Base-by-base conservation (phyloP, 164 flowering plant species). In the Tetrastigma voinierianum region DNA sequence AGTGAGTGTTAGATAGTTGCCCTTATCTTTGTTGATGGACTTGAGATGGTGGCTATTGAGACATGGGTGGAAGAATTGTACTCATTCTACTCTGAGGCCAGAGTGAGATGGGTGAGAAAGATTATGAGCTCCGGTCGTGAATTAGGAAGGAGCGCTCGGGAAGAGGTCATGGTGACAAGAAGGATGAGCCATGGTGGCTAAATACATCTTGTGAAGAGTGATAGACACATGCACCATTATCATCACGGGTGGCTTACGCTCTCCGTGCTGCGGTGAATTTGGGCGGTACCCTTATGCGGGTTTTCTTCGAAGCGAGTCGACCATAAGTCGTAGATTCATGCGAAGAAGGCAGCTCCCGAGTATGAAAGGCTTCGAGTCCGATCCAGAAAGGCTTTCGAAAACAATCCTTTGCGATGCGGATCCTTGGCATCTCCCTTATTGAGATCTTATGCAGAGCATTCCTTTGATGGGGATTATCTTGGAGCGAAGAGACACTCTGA, bases 1-100 rank as follows among this genome's bases (percentile, higher is more conserved):
- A 80, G 78, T 16, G 68, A 12, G 48, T 79, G 40, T 82, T 86
- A 17, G 76, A 88, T 57, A 90, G 86, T 70, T 87, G 86, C 63
- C 92, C 92, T 2, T 87, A 82, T 61, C n/a, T 89, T 82, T 14
- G 82, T 75, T 20, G 91, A 85, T 66, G 91, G 89, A 44, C 80
- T 85, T 2, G 79, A 84, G 45, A 80, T 88, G 90, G 90, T 68
- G 0, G 83, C 88, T 13, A 84, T 83, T 62, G 62, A 81, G 59
- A 70, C 74, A 49, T 88, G 93, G 93, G 90, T 86, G 1, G 44
- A 67, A n/a, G 82, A 86, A 32, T 88, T 81, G 40, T 81, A 84
- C 65, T 62, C 57, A 44, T 78, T 66, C 72, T 86, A 81, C 70
- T 88, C 86, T 76, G 51, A 72, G 46, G 57, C 59, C 0, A n/a